Percentiles rank a stretch among this genome's conserved stretches.
These are phyloP conservation scores for Gigaspora rosea DNA, from an alignment of 192 early-diverging fungal genomes.

Conservation along the genomic window DNA sequence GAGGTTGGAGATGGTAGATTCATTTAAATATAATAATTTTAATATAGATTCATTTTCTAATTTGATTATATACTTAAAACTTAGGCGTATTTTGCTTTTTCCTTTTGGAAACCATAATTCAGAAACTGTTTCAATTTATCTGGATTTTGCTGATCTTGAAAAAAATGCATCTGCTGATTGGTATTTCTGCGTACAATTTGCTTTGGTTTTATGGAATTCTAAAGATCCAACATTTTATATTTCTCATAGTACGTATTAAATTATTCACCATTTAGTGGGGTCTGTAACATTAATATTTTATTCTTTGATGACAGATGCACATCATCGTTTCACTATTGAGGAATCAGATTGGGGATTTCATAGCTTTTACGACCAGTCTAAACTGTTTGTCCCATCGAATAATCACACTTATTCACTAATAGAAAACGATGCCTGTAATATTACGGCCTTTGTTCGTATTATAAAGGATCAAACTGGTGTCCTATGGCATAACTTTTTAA, in stretches of 20 bases:
- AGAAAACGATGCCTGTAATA: slow-evolving; percentile 48
- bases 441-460: no score
- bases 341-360: slow-evolving; percentile 97
- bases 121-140: slow-evolving; percentile 79
- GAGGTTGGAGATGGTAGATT: slow-evolving; percentile 50
- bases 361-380: slow-evolving; percentile 61
- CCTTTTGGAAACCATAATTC: slow-evolving; percentile 78
- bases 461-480: no score
- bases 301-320: slow-evolving; percentile 44
- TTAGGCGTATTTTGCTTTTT: slow-evolving; percentile 87
- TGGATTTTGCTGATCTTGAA: slow-evolving; percentile 83
- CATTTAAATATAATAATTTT: neutral
- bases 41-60: neutral
- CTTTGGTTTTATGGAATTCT: slow-evolving; percentile 75
- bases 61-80: neutral
- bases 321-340: slow-evolving; percentile 79
- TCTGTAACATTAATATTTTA: no score
- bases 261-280: no score
- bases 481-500: no score
- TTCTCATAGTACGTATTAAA: slow-evolving; percentile 51
- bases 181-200: no score
- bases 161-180: slow-evolving; percentile 54
- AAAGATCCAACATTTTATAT: slow-evolving; percentile 61
- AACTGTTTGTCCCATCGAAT: slow-evolving; percentile 43
- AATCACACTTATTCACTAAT: slow-evolving; percentile 56